phyloP scores from a whole-genome alignment of 495 filamentous ascomycete species.

The Trichocladium antarcticum region DNA sequence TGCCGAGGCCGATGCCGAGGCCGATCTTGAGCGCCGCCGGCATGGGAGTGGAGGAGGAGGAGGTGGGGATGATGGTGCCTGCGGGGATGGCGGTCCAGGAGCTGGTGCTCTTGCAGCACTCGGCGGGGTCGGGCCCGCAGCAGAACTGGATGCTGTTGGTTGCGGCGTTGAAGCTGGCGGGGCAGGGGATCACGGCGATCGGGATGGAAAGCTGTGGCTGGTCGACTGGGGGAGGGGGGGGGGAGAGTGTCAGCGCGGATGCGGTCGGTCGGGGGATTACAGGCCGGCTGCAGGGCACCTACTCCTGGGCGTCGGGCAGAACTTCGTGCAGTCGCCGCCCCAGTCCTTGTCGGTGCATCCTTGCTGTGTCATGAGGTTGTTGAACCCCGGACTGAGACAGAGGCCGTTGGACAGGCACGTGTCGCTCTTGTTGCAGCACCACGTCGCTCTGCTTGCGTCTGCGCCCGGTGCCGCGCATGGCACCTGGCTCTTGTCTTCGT shows the following conservation, averaged over 20 bases:
- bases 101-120: slow-evolving; percentile 9
- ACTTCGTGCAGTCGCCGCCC: slow-evolving; percentile 10
- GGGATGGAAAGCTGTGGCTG: not conserved
- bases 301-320: slow-evolving; percentile 3
- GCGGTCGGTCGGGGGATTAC: not conserved
- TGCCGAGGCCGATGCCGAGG: slow-evolving; percentile 13
- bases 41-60: not conserved
- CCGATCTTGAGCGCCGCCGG: slow-evolving; percentile 4
- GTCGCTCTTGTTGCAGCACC: slow-evolving; percentile 17
- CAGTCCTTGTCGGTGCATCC: slow-evolving; percentile 18
- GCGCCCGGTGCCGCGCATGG: slow-evolving; percentile 4
- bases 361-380: slow-evolving; percentile 21
- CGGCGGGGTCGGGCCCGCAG: slow-evolving; percentile 7
- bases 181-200: slow-evolving; percentile 14
- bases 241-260: not conserved
- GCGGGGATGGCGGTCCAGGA: slow-evolving; percentile 1
- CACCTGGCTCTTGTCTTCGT: slow-evolving; percentile 6
- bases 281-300: no score
- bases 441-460: not conserved
- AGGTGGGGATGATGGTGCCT: slow-evolving; percentile 7
- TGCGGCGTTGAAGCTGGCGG: slow-evolving; percentile 2
- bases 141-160: slow-evolving; percentile 11
- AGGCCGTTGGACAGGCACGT: slow-evolving; percentile 19
- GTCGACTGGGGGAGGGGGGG: no score
- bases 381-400: slow-evolving; percentile 11